These are phyloP conservation scores for Herpetomonas samuelpessoai DNA, from an alignment of 208 protist genomes.

Conservation along the genomic window DNA sequence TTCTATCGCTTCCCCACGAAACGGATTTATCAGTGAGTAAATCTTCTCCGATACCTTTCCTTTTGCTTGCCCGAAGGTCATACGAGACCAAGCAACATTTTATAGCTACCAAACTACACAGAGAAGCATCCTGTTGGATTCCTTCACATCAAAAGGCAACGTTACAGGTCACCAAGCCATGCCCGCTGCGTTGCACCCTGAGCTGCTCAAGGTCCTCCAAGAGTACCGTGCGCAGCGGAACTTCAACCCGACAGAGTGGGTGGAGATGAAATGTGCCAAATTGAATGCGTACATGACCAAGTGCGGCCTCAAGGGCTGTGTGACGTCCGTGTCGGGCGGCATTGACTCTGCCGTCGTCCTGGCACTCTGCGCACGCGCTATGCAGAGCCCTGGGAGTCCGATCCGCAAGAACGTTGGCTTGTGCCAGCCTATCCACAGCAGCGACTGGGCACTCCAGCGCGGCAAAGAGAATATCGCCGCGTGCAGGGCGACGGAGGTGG, in stretches of 20 bases:
- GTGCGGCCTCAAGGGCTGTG: constrained; percentile 83
- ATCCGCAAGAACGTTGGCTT: constrained; percentile 91
- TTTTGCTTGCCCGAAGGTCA: too few relatives aligned
- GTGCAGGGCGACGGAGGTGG: constrained; percentile 79
- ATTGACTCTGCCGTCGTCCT: constrained; percentile 94
- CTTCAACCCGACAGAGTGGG: constrained; percentile 86
- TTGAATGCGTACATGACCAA: constrained; percentile 93
- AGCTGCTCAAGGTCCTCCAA: constrained; percentile 58
- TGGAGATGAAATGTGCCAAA: constrained; percentile 79
- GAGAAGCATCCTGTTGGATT: not conserved
- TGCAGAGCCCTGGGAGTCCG: constrained; percentile 50
- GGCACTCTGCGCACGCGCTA: constrained; percentile 80
- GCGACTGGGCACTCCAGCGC: constrained; percentile 80
- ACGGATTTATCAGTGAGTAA: too few relatives aligned
- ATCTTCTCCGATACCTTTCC: too few relatives aligned
- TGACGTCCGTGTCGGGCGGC: constrained; percentile 92
- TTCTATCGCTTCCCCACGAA: too few relatives aligned
- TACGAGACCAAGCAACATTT: constrained; percentile 4
- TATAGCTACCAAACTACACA: not conserved
- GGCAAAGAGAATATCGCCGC: constrained; percentile 81
- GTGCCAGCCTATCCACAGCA: constrained; percentile 94
- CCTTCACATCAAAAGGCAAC: too few relatives aligned
- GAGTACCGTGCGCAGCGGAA: constrained; percentile 61
- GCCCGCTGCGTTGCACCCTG: constrained; percentile 57
- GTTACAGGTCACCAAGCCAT: too few relatives aligned